A percentile compares a stretch with the other conserved stretches of the same genome.
Evolutionary conservation across 108 stramenopile genomes (phyloP).

Genomic region (Thalassiosira profunda): DNA sequence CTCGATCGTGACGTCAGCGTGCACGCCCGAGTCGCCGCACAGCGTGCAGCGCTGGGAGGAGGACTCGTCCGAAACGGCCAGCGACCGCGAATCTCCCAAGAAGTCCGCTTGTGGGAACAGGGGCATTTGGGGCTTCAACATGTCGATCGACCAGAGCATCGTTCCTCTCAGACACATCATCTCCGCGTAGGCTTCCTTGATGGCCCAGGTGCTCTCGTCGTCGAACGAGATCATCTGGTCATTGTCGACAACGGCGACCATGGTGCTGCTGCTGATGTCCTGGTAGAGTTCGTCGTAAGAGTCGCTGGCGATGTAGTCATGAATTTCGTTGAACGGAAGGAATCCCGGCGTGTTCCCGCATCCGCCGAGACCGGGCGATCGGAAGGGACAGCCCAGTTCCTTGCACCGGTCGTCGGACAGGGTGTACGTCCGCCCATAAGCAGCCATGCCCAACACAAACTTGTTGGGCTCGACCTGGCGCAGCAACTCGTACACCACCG

Average conservation of each 20-base stretch:
- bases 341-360: conserved; percentile 53
- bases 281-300: conserved; percentile 41
- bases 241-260: conserved; percentile 43
- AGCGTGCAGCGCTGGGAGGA: conserved; percentile 21
- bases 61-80: conserved; percentile 9
- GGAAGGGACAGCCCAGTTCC: conserved; percentile 50
- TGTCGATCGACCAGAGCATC: conserved; percentile 59
- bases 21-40: conserved; percentile 15
- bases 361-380: conserved; percentile 51
- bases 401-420: conserved; percentile 47
- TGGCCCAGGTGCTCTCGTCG: conserved; percentile 45
- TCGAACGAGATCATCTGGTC: conserved; percentile 53
- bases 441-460: conserved; percentile 59
- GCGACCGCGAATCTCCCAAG: background rate
- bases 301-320: conserved; percentile 42
- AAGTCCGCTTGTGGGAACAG: background rate
- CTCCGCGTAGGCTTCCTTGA: conserved; percentile 54
- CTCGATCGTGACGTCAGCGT: conserved; percentile 13
- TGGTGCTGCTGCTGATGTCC: conserved; percentile 46
- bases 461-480: conserved; percentile 29
- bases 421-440: conserved; percentile 54
- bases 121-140: conserved; percentile 33
- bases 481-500: conserved; percentile 39
- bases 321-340: conserved; percentile 46
- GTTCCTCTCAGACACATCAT: conserved; percentile 55